Percentiles rank a stretch among this genome's conserved stretches.
Evolutionary conservation across 2,329 filamentous ascomycete species (phyloP).

Genomic region (Alternaria novae-zelandiae): DNA sequence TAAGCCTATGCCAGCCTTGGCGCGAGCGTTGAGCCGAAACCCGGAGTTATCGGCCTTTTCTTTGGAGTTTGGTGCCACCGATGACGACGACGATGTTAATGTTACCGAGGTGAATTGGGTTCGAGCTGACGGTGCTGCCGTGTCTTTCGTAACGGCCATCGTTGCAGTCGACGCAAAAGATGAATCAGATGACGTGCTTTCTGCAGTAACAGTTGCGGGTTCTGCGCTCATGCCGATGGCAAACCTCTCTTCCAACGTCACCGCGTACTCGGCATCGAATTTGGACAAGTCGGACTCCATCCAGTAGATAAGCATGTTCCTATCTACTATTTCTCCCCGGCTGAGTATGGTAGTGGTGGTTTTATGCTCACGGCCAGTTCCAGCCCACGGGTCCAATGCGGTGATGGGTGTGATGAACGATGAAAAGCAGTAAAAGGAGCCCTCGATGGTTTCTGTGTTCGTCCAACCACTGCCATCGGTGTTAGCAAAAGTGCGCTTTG

Average conservation of each 20-base stretch:
- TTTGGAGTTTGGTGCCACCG: neutral
- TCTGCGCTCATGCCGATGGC: slow-evolving; percentile 18
- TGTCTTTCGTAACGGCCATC: neutral
- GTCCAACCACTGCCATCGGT: neutral
- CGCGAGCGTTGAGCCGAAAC: neutral
- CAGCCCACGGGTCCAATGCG: neutral
- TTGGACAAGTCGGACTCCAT: neutral
- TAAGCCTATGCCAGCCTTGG: neutral
- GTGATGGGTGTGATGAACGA: neutral
- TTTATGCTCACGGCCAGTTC: neutral
- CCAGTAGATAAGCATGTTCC: neutral
- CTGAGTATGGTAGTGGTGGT: neutral
- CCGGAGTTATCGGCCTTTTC: neutral
- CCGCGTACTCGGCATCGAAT: neutral
- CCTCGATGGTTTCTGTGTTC: neutral
- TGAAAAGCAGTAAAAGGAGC: neutral
- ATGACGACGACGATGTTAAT: neutral
- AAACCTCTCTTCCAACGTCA: neutral
- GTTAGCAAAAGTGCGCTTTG: neutral
- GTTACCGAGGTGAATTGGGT: neutral
- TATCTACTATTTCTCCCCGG: neutral
- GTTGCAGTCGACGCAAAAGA: neutral
- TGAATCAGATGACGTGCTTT: neutral
- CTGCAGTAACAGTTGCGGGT: neutral
- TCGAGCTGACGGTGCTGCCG: neutral